These are phyloP conservation scores for Phytophthora crassamura DNA, from an alignment of 352 stramenopile species.

Conservation along the genomic window DNA sequence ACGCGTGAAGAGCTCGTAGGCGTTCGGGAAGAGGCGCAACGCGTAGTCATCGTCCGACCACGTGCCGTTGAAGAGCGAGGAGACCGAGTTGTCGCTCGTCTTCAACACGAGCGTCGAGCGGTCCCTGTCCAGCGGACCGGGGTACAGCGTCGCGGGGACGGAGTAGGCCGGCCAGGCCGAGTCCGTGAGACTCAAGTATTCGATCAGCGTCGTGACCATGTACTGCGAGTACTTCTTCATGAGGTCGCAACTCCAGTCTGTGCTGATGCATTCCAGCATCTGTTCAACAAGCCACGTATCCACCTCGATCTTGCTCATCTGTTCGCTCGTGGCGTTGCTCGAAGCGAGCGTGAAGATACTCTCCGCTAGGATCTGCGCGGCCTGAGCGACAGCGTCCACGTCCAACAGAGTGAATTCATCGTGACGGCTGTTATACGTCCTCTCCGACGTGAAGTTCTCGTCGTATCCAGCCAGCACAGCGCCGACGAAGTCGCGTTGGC, in stretches of 20 bases:
- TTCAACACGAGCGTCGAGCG: slow-evolving; percentile 63
- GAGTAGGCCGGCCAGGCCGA: slow-evolving; percentile 63
- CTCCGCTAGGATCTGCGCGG: slow-evolving; percentile 80
- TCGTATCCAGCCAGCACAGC: slow-evolving; percentile 81
- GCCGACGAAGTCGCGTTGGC: slow-evolving; percentile 58
- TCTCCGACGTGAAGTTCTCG: slow-evolving; percentile 48
- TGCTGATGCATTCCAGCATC: slow-evolving; percentile 66
- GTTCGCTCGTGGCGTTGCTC: slow-evolving; percentile 48
- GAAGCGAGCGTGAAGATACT: slow-evolving; percentile 70
- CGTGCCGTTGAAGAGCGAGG: slow-evolving; percentile 56
- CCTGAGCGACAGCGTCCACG: slow-evolving; percentile 56
- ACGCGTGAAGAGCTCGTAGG: slow-evolving; percentile 82
- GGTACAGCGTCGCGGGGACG: slow-evolving; percentile 64
- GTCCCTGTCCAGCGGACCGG: slow-evolving; percentile 51
- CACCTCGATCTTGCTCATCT: slow-evolving; percentile 54
- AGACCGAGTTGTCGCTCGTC: slow-evolving; percentile 41
- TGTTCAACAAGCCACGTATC: slow-evolving; percentile 61
- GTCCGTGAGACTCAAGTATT: slow-evolving; percentile 59
- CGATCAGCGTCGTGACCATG: slow-evolving; percentile 67
- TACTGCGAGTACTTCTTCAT: slow-evolving; percentile 76
- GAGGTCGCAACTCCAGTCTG: slow-evolving; percentile 73
- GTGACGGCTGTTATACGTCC: slow-evolving; percentile 72
- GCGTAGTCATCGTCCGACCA: slow-evolving; percentile 65
- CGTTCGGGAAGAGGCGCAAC: slow-evolving; percentile 79
- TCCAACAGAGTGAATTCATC: slow-evolving; percentile 62